Percentiles rank a stretch among this genome's conserved stretches.
Conservation (phyloP, 768 basidiomycete species). For the Lactarius vividus region DNA sequence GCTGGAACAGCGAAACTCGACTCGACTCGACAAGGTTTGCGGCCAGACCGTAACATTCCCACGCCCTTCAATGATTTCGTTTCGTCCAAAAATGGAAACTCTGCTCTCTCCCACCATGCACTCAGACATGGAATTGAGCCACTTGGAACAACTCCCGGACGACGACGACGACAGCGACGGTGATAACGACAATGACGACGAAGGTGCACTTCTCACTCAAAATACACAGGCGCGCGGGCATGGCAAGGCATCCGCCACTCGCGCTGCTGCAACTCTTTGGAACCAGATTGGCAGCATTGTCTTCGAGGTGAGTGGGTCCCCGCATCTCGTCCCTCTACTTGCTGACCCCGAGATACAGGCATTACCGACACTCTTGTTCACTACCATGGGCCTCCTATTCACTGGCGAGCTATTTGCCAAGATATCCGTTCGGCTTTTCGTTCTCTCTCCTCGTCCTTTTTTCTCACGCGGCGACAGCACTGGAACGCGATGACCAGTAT, state of each 20-base stretch:
- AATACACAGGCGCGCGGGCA: slow-evolving; percentile 33
- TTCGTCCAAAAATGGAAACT: slow-evolving; percentile 7
- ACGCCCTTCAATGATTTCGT: slow-evolving; percentile 21
- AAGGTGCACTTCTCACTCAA: slow-evolving; percentile 48
- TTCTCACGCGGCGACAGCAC: slow-evolving; percentile 42
- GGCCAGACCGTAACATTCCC: slow-evolving; percentile 27
- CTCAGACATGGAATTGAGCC: slow-evolving; percentile 36
- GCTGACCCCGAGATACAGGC: slow-evolving; percentile 47
- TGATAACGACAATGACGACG: slow-evolving; percentile 31
- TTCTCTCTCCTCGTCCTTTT: neutral
- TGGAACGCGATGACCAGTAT: slow-evolving; percentile 89
- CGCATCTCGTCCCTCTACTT: neutral
- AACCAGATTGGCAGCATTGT: slow-evolving; percentile 59
- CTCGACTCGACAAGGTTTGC: slow-evolving; percentile 28
- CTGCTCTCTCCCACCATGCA: neutral
- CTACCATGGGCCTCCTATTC: slow-evolving; percentile 79
- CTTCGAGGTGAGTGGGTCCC: slow-evolving; percentile 53
- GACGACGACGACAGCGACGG: slow-evolving; percentile 23
- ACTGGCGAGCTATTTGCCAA: slow-evolving; percentile 88
- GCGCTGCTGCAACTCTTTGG: slow-evolving; percentile 40
- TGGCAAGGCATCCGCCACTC: slow-evolving; percentile 28
- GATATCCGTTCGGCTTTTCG: slow-evolving; percentile 63
- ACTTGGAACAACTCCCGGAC: slow-evolving; percentile 32
- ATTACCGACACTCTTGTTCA: slow-evolving; percentile 81
- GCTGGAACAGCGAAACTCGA: slow-evolving; percentile 13